Base-by-base conservation (phyloP, 1,139 yeast species). In the Trichomonascaceae sp. region DNA sequence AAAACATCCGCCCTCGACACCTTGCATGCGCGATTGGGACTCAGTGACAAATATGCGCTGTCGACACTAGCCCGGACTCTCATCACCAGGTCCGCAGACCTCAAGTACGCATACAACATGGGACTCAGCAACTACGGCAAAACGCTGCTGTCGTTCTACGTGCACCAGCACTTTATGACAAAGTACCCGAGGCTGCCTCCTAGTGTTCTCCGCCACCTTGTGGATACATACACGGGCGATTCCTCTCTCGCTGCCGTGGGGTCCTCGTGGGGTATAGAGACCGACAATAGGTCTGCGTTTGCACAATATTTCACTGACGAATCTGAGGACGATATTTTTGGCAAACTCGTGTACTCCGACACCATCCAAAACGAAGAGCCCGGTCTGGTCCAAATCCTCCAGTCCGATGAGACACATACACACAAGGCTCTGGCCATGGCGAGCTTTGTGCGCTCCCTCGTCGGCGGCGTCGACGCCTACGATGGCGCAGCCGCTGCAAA, bases 151-250 rank as follows among this genome's bases (percentile, higher is more conserved):
- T 72, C 78, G 20, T 84, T 76, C 56, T 78, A 82, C 50, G 77
- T 76, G 3, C 68, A 80, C 23, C 93, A 84, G 54, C 60, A 79
- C 48, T 64, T 87, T 39, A 62, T 84, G 50, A 59, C 76, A 34
- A 72, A 69, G 44, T 84, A 84, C 55, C 99, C 99, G 32, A 72
- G 99, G 52, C 67, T 92, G 41, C 97, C 99, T 20, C 69, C 78
- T 46, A 69, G 74, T 9, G 76, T 87, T 17, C 71, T 84, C 42
- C 74, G 76, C 46, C 70, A 74, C 18, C 85, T 92, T 1, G 73
- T 80, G 4, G 76, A 78, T 45, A 67, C 92, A 4, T 79, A 73
- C 51, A 67, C 77, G 56, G 81, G 89, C 2, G 69, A 71, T 28
- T 67, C 65, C 13, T 67, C 85, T 0, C 63, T 89, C 41, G 62